These are phyloP conservation scores for Puccinia horiana DNA, from an alignment of 1,284 basidiomycete species.

Conservation along the genomic window DNA sequence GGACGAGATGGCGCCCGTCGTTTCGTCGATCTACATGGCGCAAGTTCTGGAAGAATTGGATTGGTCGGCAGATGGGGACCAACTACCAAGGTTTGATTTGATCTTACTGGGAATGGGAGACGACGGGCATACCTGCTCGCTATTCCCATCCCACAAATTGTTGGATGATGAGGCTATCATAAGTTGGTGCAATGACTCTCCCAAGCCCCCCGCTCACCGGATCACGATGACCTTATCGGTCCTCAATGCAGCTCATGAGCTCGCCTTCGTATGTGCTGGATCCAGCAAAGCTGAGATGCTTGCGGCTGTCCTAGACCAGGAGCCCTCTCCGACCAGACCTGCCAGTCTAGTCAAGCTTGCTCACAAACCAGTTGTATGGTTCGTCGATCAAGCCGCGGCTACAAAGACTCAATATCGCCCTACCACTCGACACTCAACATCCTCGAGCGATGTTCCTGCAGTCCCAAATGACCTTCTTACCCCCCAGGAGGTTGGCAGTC, in stretches of 20 bases:
- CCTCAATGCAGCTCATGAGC: constrained; percentile 54
- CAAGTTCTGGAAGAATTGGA: constrained; percentile 69
- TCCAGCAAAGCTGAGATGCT: constrained; percentile 58
- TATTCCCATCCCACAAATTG: constrained; percentile 58
- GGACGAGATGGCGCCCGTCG: constrained; percentile 78
- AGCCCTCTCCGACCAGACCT: constrained; percentile 59
- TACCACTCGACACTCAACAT: not conserved
- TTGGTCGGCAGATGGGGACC: constrained; percentile 51
- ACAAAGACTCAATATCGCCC: not conserved
- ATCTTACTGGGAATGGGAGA: constrained; percentile 59
- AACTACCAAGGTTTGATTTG: constrained; percentile 58
- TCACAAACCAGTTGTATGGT: constrained; percentile 24
- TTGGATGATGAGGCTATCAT: constrained; percentile 58
- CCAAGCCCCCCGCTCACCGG: constrained; percentile 57
- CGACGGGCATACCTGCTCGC: constrained; percentile 58
- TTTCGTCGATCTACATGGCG: constrained; percentile 89
- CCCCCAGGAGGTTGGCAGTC: not conserved
- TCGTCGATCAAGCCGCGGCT: constrained; percentile 33
- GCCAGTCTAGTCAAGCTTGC: constrained; percentile 37
- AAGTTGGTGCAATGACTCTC: constrained; percentile 58
- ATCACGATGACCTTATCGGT: constrained; percentile 59
- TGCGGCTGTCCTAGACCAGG: constrained; percentile 71
- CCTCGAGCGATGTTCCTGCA: not conserved
- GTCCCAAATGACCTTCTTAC: not conserved
- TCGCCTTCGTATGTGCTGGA: constrained; percentile 58